Evolutionary conservation across 352 stramenopile genomes (phyloP), one percentile per base, ranked within the genome.

Genomic region (Phytophthora pistaciae): DNA sequence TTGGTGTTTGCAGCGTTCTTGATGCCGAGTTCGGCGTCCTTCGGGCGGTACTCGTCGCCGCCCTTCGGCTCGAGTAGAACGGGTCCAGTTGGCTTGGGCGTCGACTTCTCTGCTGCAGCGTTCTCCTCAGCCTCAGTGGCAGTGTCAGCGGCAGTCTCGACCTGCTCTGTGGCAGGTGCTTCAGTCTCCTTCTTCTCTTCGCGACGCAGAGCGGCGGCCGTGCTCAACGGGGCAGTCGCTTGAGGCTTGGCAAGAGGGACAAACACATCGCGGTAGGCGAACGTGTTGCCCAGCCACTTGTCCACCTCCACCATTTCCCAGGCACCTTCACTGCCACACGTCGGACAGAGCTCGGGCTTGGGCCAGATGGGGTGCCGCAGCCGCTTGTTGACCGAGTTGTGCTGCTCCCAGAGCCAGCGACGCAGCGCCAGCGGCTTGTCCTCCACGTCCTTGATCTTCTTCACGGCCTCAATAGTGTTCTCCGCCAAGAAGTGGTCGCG

Each of bases 371-470:
- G 85, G 62, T 95, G 87, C 48, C 83, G 78, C 31, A 94, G 74
- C 3, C 89, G 84, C 64, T 83, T 91, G 77, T 96, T 96, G 13
- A 95, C 89, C 11, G 78, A 82, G 66, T 96, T 96, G 83, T 96
- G 89, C 74, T 90, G 89, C 61, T 91, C 75, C 89, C 89, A 96
- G 29, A 96, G 77, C 89, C 89, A 96, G 25, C 85, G 78, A 74
- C 89, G 87, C 46, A 95, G 60, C 44, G 77, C 82, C 20, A 83
- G 64, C 2, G 86, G 75, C 53, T 95, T 95, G 69, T 93, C 85
- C 31, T 85, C 69, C n/a, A 81, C 86, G 9, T 82, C 72, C n/a
- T 76, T 60, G 36, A 95, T 83, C 55, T 78, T 78, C 63, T 92
- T 85, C 8, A 95, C 83, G 38, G 74, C 71, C 42, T 93, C 86